Percentiles rank a stretch among this genome's conserved stretches.
These are phyloP conservation scores for Pseudocercospora pini-densiflorae DNA, from an alignment of 2,329 filamentous ascomycete species.

Conservation along the genomic window DNA sequence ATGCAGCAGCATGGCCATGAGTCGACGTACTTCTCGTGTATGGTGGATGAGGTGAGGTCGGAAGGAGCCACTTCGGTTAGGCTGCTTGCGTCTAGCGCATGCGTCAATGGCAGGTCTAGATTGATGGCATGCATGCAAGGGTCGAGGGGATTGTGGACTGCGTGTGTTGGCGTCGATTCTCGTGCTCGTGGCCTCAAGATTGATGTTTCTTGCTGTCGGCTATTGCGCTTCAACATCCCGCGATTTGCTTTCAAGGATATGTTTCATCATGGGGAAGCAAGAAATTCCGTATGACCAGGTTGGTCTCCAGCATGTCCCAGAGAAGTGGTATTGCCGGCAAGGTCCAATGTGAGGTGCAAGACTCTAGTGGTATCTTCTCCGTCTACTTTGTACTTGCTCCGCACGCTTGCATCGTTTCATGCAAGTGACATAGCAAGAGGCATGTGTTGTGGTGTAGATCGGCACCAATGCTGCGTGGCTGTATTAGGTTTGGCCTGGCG, in stretches of 20 bases:
- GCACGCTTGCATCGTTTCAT: neutral
- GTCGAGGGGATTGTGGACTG: neutral
- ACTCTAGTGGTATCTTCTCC: neutral
- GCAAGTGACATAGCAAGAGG: neutral
- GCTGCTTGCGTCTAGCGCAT: neutral
- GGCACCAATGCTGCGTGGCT: neutral
- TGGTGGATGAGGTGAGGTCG: slow-evolving; percentile 1
- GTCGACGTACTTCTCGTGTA: neutral
- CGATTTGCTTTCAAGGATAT: too few species aligned
- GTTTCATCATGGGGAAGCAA: too few species aligned
- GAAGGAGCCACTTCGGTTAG: neutral
- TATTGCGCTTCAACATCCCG: neutral
- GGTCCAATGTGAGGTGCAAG: neutral
- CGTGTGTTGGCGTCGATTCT: neutral
- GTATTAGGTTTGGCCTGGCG: neutral
- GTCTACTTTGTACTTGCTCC: neutral
- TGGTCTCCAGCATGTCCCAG: neutral
- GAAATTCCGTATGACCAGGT: neutral
- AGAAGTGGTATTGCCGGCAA: neutral
- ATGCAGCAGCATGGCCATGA: neutral
- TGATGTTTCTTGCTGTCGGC: neutral
- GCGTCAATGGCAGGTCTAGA: neutral
- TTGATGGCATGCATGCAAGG: neutral
- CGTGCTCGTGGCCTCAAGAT: neutral
- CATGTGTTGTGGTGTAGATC: neutral